Percentiles rank a stretch among this genome's conserved stretches.
phyloP scores from a whole-genome alignment of 2,329 filamentous ascomycete genomes.

The Botrytis squamosa region DNA sequence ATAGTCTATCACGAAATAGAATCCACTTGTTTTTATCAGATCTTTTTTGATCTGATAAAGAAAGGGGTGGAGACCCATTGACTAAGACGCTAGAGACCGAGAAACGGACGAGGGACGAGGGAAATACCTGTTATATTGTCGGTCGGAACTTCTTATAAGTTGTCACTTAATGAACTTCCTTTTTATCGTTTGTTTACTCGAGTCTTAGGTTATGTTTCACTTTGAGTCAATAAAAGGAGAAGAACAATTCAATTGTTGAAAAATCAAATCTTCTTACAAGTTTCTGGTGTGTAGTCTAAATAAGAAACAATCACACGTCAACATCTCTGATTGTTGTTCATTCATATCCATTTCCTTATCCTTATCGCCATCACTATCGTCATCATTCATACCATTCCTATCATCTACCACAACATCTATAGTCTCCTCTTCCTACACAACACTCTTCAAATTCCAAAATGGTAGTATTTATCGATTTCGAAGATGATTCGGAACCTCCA shows the following conservation, averaged over 20 bases:
- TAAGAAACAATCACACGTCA: constrained; percentile 26
- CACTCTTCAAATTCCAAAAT: constrained; percentile 27
- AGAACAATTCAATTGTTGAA: background rate
- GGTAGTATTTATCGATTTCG: constrained; percentile 39
- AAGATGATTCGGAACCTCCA: constrained; percentile 38
- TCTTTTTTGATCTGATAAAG: constrained; percentile 3
- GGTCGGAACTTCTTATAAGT: background rate
- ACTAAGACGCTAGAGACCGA: constrained; percentile 10
- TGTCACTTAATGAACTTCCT: background rate
- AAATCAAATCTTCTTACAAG: background rate
- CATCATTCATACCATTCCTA: constrained; percentile 3
- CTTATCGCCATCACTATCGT: constrained; percentile 19
- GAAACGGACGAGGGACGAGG: background rate
- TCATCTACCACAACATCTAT: background rate
- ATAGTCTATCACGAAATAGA: constrained; percentile 2
- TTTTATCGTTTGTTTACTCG: background rate
- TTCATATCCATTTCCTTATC: constrained; percentile 22
- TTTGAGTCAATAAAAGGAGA: background rate
- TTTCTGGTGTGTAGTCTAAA: constrained; percentile 32
- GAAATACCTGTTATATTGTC: background rate
- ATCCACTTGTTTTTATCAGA: background rate
- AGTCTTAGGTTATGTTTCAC: background rate
- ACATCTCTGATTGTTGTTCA: constrained; percentile 26
- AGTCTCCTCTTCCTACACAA: background rate
- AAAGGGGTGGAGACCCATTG: background rate